Percentiles rank a stretch among this genome's conserved stretches.
Conservation (phyloP, 768 basidiomycete species). For the Lactifluus echinatus region DNA sequence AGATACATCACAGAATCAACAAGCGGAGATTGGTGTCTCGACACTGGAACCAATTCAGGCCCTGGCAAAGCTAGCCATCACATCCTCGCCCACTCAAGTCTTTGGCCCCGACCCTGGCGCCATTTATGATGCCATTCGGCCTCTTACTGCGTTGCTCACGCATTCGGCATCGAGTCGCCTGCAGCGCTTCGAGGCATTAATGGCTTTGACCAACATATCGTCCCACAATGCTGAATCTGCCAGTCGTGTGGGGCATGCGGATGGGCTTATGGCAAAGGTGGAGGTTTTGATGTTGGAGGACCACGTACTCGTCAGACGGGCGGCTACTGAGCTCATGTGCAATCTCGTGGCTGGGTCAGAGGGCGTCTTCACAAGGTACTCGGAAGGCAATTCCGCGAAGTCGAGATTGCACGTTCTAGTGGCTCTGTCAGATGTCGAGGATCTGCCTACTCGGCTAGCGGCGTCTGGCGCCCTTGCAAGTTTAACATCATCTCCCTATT, state of each 20-base stretch:
- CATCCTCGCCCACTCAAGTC: constrained; percentile 80
- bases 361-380: constrained; percentile 65
- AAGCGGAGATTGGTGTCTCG: constrained; percentile 32
- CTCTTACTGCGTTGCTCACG: constrained; percentile 64
- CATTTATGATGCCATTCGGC: constrained; percentile 75
- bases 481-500: constrained; percentile 51
- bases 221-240: constrained; percentile 63
- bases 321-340: constrained; percentile 85
- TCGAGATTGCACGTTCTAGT: constrained; percentile 75
- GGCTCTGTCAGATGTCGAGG: constrained; percentile 81
- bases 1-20: constrained; percentile 21
- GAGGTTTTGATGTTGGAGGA: constrained; percentile 78
- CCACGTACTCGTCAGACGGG: constrained; percentile 72
- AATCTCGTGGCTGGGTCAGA: constrained; percentile 81
- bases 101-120: constrained; percentile 79
- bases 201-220: constrained; percentile 94
- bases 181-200: constrained; percentile 86
- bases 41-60: constrained; percentile 73
- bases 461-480: constrained; percentile 86
- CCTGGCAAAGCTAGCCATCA: constrained; percentile 87
- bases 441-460: constrained; percentile 77
- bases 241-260: constrained; percentile 52
- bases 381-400: constrained; percentile 34
- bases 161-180: constrained; percentile 61
- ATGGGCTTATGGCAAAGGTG: constrained; percentile 52